phyloP scores from a whole-genome alignment of 2,329 filamentous ascomycete genomes.

The Colletotrichum acutatum region DNA sequence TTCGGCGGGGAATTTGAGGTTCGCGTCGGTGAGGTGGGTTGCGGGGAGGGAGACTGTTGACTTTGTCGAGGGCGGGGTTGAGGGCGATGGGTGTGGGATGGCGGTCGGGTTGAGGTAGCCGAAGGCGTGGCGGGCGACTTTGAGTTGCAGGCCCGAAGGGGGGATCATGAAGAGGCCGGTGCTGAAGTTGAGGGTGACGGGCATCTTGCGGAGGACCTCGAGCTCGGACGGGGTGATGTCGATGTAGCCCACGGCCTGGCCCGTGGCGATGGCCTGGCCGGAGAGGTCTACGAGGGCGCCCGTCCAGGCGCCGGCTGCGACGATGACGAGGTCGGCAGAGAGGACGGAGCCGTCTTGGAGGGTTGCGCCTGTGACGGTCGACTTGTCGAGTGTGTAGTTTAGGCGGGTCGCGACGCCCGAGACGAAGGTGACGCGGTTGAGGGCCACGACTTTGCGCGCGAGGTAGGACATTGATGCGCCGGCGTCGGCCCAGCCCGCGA shows the following conservation, averaged over 20 bases:
- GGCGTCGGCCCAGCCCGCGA: slow-evolving; percentile 85
- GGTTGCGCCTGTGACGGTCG: slow-evolving; percentile 59
- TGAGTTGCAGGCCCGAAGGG: slow-evolving; percentile 70
- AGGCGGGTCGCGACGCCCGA: slow-evolving; percentile 58
- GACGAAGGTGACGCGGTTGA: slow-evolving; percentile 66
- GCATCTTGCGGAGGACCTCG: slow-evolving; percentile 69
- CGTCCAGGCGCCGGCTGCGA: slow-evolving; percentile 92
- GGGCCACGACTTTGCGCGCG: slow-evolving; percentile 62
- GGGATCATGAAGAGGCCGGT: slow-evolving; percentile 81
- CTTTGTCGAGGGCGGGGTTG: slow-evolving; percentile 1
- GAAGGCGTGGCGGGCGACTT: slow-evolving; percentile 76
- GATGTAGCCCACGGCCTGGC: slow-evolving; percentile 84
- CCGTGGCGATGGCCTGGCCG: slow-evolving; percentile 82
- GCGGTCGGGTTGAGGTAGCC: slow-evolving; percentile 70
- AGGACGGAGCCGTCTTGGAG: slow-evolving; percentile 62
- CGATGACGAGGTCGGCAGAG: slow-evolving; percentile 77
- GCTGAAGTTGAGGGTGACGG: slow-evolving; percentile 78
- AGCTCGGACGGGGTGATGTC: slow-evolving; percentile 79
- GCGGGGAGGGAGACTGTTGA: slow-evolving; percentile 50
- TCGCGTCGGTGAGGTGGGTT: slow-evolving; percentile 61
- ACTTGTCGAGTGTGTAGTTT: slow-evolving; percentile 43
- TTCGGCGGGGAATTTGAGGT: slow-evolving; percentile 65
- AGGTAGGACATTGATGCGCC: slow-evolving; percentile 76
- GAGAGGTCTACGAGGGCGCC: slow-evolving; percentile 80
- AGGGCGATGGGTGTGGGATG: slow-evolving; percentile 40